phyloP scores from a whole-genome alignment of 2,329 filamentous ascomycete genomes.

The Arachnopeziza araneosa region DNA sequence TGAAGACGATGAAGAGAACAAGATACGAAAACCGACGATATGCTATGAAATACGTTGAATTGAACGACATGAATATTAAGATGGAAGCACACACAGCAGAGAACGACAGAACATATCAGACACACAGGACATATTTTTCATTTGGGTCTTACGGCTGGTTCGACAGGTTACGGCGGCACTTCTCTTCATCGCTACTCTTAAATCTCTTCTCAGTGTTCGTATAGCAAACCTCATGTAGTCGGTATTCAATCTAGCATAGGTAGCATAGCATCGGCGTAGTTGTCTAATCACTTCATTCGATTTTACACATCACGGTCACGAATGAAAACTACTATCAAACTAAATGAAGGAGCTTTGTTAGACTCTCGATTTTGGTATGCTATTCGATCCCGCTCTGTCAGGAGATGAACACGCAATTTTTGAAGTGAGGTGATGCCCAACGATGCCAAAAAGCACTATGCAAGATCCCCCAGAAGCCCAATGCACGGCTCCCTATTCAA shows the following conservation, averaged over 20 bases:
- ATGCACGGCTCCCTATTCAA: neutral
- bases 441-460: neutral
- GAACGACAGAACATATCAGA: too few relatives aligned
- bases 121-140: neutral
- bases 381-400: too few relatives aligned
- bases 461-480: neutral
- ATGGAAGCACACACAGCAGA: too few relatives aligned
- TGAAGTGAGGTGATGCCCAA: neutral
- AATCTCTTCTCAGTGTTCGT: neutral
- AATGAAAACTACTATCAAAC: neutral
- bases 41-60: too few relatives aligned
- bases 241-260: neutral
- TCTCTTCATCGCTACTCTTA: neutral
- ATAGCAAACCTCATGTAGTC: neutral
- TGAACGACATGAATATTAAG: too few relatives aligned
- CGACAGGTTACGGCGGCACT: neutral
- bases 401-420: neutral
- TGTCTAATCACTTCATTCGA: neutral
- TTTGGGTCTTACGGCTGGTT: neutral
- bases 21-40: too few relatives aligned
- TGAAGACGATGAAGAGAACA: too few relatives aligned
- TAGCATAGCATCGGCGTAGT: constrained; percentile 5
- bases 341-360: neutral
- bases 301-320: neutral
- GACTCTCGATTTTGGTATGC: neutral